Evolutionary conservation across 2,329 filamentous ascomycete genomes (phyloP), one percentile per base, ranked within the genome.

Genomic region (Botrytis hyacinthi): DNA sequence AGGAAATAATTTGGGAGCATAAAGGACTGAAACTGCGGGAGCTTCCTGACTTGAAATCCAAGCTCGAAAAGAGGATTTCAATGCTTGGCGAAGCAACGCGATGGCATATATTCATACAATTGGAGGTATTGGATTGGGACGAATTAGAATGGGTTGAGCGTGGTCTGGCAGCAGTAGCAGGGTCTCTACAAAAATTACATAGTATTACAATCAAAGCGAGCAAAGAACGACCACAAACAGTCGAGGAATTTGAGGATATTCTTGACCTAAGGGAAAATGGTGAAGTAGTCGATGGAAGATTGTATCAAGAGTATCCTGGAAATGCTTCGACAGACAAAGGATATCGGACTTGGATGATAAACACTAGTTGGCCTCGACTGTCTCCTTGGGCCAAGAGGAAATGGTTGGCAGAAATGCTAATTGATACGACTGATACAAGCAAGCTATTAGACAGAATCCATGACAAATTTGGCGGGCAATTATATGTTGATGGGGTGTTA

Each of bases 331-430:
- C 66, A 32, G 37, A 42, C 10, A 67, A 42, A 37, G 46, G 20
- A 57, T 57, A 16, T 32, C 16, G 70, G 46, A 51, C 35, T 67
- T 65, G 42, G 59, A 71, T 37, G 20, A 72, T 79, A 20, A 78
- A 78, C 70, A 79, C 79, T 4, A 76, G 78, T 29, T 80, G 79
- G 79, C 79, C 79, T 32, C 74, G 76, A 59, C 77, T 80, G 57
- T 78, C 78, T 18, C 75, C 78, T 67, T 80, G 79, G 79, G 78
- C 77, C 7, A 80, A 80, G 63, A 77, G 79, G 69, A 77, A 75
- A 26, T 80, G 79, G 79, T 67, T 80, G 22, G 75, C 74, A 42
- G 77, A 78, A 70, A 80, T 80, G 78, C 70, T 80, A 69, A 67
- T 79, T 54, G 78, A 80, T 75, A 73, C 76, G 69, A 76, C 74